Base-by-base conservation (phyloP, 2,329 filamentous ascomycete species). In the Aspergillus phoenicis region DNA sequence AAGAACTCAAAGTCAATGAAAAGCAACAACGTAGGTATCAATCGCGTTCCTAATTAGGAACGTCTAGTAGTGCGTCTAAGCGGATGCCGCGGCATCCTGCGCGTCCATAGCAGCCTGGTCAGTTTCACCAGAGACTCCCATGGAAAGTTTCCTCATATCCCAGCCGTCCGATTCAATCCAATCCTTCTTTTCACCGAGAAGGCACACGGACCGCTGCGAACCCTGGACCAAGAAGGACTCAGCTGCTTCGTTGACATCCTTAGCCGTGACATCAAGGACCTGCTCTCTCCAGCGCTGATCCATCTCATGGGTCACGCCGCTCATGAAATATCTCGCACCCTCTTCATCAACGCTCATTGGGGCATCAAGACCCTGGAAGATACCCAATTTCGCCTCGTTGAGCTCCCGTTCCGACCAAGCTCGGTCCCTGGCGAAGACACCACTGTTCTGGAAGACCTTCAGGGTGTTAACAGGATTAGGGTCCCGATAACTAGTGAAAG, bases 401-500 rank as follows among this genome's bases (percentile, higher is more conserved):
- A 99, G 82, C 73, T 99, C 93, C 39, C 89, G 87, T 24, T 90
- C 87, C 1, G 87, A 88, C 93, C 93, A 98, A 59, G 87, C 77
- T 70, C 89, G 90, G 67, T 96, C 89, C 10, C 87, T 83, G 0
- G 93, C 95, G 87, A 93, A 97, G 24, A 84, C 81, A 1, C 94
- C 95, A 1, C 92, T 91, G 59, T 89, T 89, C 33, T 85, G 82
- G 87, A 97, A 96, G 62, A 97, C 91, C 59, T 85, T 86, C 66
- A 98, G 81, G 0, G 92, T 94, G 77, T 97, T 97, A 64, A 89
- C 83, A 0, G 95, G 94, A 73, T 98, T 97, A 2, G 95, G 95
- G 74, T 99, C 95, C 55, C 95, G 91, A 83, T 99, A 99, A 48
- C 91, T 94, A 80, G 96, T 97, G 80, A 97, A 96, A 15, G 92